These are phyloP conservation scores for Anastatica hierochuntica DNA, from an alignment of 345 rosid genomes.

Conservation along the genomic window DNA sequence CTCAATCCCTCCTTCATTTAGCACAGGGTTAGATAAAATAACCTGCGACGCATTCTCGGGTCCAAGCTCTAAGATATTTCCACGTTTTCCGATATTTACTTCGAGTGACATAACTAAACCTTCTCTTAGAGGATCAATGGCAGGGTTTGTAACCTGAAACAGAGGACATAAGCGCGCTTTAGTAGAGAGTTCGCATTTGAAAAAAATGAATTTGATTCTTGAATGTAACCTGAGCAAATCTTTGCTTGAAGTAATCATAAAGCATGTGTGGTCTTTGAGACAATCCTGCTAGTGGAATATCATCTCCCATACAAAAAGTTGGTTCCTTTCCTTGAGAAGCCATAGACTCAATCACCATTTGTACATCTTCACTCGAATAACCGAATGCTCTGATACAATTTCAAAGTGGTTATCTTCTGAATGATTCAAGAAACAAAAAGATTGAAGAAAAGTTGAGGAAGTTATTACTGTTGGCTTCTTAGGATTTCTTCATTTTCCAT, in stretches of 20 bases:
- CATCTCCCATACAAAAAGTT: slow-evolving; percentile 97
- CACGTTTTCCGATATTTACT: slow-evolving; percentile 84
- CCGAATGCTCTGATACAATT: slow-evolving; percentile 86
- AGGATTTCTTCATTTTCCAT: slow-evolving; percentile 75
- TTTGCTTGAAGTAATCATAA: slow-evolving; percentile 94
- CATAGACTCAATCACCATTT: slow-evolving; percentile 96
- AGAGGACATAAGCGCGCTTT: background rate
- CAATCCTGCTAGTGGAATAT: slow-evolving; percentile 74
- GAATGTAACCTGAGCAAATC: slow-evolving; percentile 87
- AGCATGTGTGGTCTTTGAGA: slow-evolving; percentile 91
- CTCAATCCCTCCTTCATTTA: slow-evolving; percentile 88
- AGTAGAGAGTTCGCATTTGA: no score
- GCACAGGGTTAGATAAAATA: slow-evolving; percentile 69
- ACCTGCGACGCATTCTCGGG: slow-evolving; percentile 97
- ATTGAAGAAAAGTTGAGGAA: slow-evolving; percentile 2
- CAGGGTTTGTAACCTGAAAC: slow-evolving; percentile 90
- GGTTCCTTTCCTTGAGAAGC: slow-evolving; percentile 98
- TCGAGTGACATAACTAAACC: slow-evolving; percentile 98
- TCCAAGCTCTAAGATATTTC: slow-evolving; percentile 85
- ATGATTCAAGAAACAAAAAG: background rate
- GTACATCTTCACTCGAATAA: slow-evolving; percentile 98
- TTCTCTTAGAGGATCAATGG: slow-evolving; percentile 96
- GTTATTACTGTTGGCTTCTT: slow-evolving; percentile 80
- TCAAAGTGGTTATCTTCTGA: background rate
- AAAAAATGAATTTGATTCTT: no score